phyloP scores from a whole-genome alignment of 2,329 filamentous ascomycete species.

The Clathrospora elynae region DNA sequence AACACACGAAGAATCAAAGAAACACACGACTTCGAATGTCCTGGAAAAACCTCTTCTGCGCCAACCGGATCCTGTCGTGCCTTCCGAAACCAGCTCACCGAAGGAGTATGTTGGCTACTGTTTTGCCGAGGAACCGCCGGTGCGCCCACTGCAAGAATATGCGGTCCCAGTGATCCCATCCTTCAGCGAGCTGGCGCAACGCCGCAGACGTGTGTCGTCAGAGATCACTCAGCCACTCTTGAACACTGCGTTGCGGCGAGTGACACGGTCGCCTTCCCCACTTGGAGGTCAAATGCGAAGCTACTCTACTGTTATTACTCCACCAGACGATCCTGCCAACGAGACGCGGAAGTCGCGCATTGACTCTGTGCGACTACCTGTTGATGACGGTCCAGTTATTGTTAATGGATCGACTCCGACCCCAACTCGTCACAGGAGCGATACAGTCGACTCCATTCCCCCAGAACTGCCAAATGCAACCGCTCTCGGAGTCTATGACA shows the following conservation, averaged over 20 bases:
- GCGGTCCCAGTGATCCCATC: conserved; percentile 44
- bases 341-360: conserved; percentile 36
- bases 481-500: conserved; percentile 34
- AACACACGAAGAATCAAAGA: conserved; percentile 34
- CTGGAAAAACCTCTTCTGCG: conserved; percentile 29
- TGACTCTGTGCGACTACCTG: conserved; percentile 34
- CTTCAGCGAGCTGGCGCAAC: conserved; percentile 49
- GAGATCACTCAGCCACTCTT: conserved; percentile 50
- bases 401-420: conserved; percentile 49
- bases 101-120: conserved; percentile 60
- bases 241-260: conserved; percentile 42
- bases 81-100: conserved; percentile 46
- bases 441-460: conserved; percentile 31
- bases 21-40: conserved; percentile 26
- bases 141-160: conserved; percentile 48
- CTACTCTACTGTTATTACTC: conserved; percentile 42
- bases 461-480: conserved; percentile 24
- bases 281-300: conserved; percentile 51
- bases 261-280: conserved; percentile 55
- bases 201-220: conserved; percentile 51
- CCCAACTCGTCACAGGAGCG: conserved; percentile 32
- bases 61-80: conserved; percentile 26
- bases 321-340: conserved; percentile 13
- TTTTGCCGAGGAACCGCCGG: conserved; percentile 51
- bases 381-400: conserved; percentile 45